Evolutionary conservation across 805 yeast genomes (phyloP).

Genomic region (Saturnispora dispora): DNA sequence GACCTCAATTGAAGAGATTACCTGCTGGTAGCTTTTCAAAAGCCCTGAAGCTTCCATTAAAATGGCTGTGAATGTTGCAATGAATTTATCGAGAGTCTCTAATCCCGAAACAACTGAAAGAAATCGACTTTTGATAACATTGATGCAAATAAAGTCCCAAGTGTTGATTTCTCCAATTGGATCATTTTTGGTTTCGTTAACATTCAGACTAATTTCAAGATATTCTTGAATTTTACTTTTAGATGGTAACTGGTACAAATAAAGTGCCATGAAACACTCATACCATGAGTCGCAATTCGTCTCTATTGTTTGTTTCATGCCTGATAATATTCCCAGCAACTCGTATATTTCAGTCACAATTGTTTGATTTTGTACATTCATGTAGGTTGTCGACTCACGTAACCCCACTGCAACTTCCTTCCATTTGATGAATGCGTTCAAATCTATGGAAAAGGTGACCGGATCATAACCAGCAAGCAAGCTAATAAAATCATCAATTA

Average conservation of each 20-base stretch:
- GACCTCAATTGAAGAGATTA: slow-evolving; percentile 6
- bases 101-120: slow-evolving; percentile 49
- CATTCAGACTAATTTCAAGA: slow-evolving; percentile 27
- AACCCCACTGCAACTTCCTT: slow-evolving; percentile 41
- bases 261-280: slow-evolving; percentile 40
- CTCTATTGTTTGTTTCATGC: slow-evolving; percentile 40
- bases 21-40: slow-evolving; percentile 31
- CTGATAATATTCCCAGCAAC: slow-evolving; percentile 37
- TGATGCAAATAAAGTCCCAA: slow-evolving; percentile 50
- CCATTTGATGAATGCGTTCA: slow-evolving; percentile 40
- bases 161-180: slow-evolving; percentile 30
- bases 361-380: slow-evolving; percentile 22
- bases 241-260: slow-evolving; percentile 50
- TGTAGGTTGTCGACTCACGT: slow-evolving; percentile 31
- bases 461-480: slow-evolving; percentile 34
- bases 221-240: slow-evolving; percentile 34
- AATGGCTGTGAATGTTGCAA: slow-evolving; percentile 54
- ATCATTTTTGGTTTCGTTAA: slow-evolving; percentile 17
- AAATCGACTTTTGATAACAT: slow-evolving; percentile 47
- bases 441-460: slow-evolving; percentile 27
- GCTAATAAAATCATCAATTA: slow-evolving; percentile 34
- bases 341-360: slow-evolving; percentile 32
- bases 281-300: slow-evolving; percentile 55
- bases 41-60: slow-evolving; percentile 57
- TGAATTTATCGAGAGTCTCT: slow-evolving; percentile 51